Base-by-base conservation (phyloP, 148 eudicot species). In the Salicornia ramosissima region DNA sequence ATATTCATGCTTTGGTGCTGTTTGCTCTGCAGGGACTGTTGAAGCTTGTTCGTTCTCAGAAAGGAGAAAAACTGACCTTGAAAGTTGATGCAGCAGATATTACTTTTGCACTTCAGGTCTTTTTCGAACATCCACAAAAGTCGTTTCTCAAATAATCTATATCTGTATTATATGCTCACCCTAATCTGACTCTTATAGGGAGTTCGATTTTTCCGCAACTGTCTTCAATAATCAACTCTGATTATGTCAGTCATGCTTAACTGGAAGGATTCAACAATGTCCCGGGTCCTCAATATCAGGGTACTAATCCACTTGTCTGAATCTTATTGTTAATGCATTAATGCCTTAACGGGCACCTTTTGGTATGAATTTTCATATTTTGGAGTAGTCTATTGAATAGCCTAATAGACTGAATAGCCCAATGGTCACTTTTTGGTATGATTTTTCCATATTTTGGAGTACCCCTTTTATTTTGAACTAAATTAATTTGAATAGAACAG, bases 121-220 rank as follows among this genome's bases (percentile, higher is more conserved):
- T 13, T 57, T 21, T 12, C 21, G 2, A 14, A 28, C 45, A 45
- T 28, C 58, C 19, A 29, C 0, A 16, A 45, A 5, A n/a, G 10
- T 67, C 42, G 29, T 62, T 64, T 70, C 29, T 53, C 39, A 61
- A 43, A 26, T 50, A 22, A 18, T 14, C 22, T 19, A 1, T 63
- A 22, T 54, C 0, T 19, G 33, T 29, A 15, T 16, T 10, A 55
- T 39, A 54, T 55, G 46, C 68, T 76, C 22, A 69, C 31, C 55
- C 24, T 54, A 12, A 16, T 31, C 12, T 52, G 14, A 29, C 29
- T 71, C 67, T 55, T 72, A 63, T 84, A 93, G 97, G 97, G 87
- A 58, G 74, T 94, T 75, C 97, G 96, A n/a, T 87, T 90, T 78
- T 94, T 94, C 84, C 84, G 96, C 66, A 94, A 86, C 70, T 94